Percentiles rank a stretch among this genome's conserved stretches.
Conservation (phyloP, 2,329 filamentous ascomycete species). For the Venturia effusa region DNA sequence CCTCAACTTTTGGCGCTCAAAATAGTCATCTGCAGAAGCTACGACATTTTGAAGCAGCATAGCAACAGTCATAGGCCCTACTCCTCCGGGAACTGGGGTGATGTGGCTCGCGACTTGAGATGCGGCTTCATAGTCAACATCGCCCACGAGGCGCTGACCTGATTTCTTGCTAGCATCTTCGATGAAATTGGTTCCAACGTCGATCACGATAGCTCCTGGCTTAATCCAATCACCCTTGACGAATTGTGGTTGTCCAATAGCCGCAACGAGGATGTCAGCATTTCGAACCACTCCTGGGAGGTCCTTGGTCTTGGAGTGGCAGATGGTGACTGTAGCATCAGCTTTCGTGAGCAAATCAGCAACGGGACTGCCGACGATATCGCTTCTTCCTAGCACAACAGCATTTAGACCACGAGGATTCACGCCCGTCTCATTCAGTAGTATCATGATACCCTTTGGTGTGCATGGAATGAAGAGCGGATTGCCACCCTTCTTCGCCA, state of each 20-base stretch:
- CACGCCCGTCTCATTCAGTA: conserved; percentile 74
- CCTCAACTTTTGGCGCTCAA: conserved; percentile 71
- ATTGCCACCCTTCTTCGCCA: conserved; percentile 86
- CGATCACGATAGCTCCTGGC: conserved; percentile 87
- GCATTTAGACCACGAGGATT: conserved; percentile 83
- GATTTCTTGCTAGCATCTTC: conserved; percentile 84
- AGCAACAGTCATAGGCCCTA: conserved; percentile 97
- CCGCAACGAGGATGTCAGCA: conserved; percentile 84
- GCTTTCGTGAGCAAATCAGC: conserved; percentile 93
- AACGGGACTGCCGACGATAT: conserved; percentile 95
- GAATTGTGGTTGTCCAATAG: conserved; percentile 78
- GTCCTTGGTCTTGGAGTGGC: conserved; percentile 77
- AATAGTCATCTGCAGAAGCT: conserved; percentile 69
- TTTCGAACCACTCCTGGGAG: conserved; percentile 64
- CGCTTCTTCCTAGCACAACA: conserved; percentile 86
- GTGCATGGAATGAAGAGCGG: conserved; percentile 92
- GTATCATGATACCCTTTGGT: conserved; percentile 91
- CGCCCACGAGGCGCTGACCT: conserved; percentile 82
- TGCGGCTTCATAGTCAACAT: conserved; percentile 85
- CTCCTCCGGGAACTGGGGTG: conserved; percentile 91
- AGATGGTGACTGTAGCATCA: conserved; percentile 91
- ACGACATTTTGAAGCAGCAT: conserved; percentile 97
- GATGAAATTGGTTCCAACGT: conserved; percentile 95
- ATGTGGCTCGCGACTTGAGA: conserved; percentile 80
- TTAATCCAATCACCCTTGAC: conserved; percentile 96